These are phyloP conservation scores for Coemansia pectinata DNA, from an alignment of 192 early-diverging fungal species.

Conservation along the genomic window DNA sequence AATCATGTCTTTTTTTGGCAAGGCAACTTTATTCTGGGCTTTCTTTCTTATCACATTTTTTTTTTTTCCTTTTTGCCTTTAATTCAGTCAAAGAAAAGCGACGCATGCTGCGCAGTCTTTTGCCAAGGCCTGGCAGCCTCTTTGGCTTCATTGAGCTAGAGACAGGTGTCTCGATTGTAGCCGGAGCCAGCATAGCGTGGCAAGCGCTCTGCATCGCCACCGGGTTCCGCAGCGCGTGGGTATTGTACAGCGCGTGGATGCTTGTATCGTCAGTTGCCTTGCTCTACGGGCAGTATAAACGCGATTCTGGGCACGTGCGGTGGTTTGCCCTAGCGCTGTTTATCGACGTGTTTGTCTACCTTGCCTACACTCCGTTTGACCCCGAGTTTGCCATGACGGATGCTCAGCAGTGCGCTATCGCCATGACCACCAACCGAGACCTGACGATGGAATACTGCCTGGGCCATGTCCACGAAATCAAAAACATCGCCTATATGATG, in stretches of 20 bases:
- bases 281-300: slow-evolving; percentile 40
- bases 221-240: slow-evolving; percentile 30
- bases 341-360: slow-evolving; percentile 24
- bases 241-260: slow-evolving; percentile 43
- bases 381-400: slow-evolving; percentile 34
- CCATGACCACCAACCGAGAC: slow-evolving; percentile 30
- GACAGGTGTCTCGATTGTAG: slow-evolving; percentile 14
- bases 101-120: slow-evolving; percentile 21
- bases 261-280: slow-evolving; percentile 38
- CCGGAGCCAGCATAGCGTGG: slow-evolving; percentile 15
- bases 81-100: background rate
- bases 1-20: background rate
- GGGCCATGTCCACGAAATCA: slow-evolving; percentile 49
- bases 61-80: background rate
- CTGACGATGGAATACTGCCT: slow-evolving; percentile 41
- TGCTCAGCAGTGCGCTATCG: slow-evolving; percentile 36
- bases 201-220: slow-evolving; percentile 16
- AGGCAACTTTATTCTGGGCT: background rate
- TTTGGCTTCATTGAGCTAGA: slow-evolving; percentile 25
- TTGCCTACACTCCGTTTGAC: slow-evolving; percentile 14
- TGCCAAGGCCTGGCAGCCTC: slow-evolving; percentile 23
- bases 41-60: background rate
- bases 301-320: slow-evolving; percentile 37
- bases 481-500: slow-evolving; percentile 33
- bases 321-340: slow-evolving; percentile 46